Base-by-base conservation (phyloP, 108 stramenopile species). In the Cyclotella kingstonii region DNA sequence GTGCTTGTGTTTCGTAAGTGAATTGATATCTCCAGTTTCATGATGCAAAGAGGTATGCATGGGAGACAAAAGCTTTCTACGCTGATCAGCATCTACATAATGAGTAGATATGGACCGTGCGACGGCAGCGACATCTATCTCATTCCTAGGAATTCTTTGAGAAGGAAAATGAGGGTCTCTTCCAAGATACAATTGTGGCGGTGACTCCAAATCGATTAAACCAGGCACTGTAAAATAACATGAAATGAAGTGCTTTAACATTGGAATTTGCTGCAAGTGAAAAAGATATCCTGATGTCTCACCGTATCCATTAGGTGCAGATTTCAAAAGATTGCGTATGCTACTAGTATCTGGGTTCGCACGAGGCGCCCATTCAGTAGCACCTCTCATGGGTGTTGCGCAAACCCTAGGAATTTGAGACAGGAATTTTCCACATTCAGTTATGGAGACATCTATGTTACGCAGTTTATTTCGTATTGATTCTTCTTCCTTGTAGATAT, bases 351-450 rank as follows among this genome's bases (percentile, higher is more conserved):
- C 56, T 35, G 63, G 56, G 21, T 64, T 33, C 10, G 53, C 49
- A n/a, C 71, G 63, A 19, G 71, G 71, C 22, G 71, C 38, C 71
- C 71, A 73, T 38, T 73, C 63, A 4, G 50, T 46, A 6, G 55
- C 71, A 14, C 72, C 72, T 60, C 59, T 65, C 72, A 73, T 73
- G 2, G 63, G 64, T 9, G 33, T 54, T 15, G 18, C 25, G 17
- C 72, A 73, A 35, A 73, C 25, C 40, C 63, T 31, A 18, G 72
- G 51, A 17, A 44, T 27, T 5, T 57, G 10, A 8, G 22, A 14
- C 35, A 73, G 36, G n/a, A 65, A 30, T 30, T 54, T 19, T 0
- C 63, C 72, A 19, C 72, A 73, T 39, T 51, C 52, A 7, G 72
- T 73, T 33, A 25, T 21, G 19, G 63, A 25, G 5, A 54, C 63